Percentiles rank a stretch among this genome's conserved stretches.
phyloP scores from a whole-genome alignment of 208 protist genomes.

The Wallacemonas sp. region DNA sequence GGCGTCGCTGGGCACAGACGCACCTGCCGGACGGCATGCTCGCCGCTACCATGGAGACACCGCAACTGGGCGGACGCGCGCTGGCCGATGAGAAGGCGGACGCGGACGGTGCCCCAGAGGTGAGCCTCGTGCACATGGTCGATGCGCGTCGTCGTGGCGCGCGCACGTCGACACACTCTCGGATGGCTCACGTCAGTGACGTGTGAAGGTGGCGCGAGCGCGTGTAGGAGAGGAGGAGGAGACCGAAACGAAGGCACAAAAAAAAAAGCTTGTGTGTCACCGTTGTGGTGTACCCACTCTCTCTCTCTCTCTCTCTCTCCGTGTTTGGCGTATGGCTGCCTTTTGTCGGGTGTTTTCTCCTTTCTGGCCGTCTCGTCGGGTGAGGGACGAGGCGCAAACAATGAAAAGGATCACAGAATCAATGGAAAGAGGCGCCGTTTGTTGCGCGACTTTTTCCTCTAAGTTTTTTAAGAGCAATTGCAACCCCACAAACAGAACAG shows the following conservation, averaged over 20 bases:
- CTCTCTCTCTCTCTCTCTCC: too few relatives aligned
- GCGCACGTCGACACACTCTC: background rate
- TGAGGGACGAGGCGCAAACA: background rate
- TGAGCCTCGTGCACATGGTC: background rate
- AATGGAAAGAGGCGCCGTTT: too few relatives aligned
- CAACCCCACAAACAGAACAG: too few relatives aligned
- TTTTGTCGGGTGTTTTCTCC: too few relatives aligned
- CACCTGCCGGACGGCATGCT: slow-evolving; percentile 43
- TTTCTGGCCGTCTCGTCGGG: too few relatives aligned
- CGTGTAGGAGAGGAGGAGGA: background rate
- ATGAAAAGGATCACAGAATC: background rate
- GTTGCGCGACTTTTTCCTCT: too few relatives aligned
- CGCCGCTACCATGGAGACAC: background rate
- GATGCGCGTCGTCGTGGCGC: background rate
- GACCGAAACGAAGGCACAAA: slow-evolving; percentile 11
- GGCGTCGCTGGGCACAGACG: slow-evolving; percentile 33
- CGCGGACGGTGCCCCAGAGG: slow-evolving; percentile 17
- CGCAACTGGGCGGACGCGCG: slow-evolving; percentile 8
- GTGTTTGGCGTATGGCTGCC: too few relatives aligned
- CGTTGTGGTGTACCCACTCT: too few relatives aligned
- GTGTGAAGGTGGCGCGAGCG: too few relatives aligned
- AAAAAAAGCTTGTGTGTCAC: too few relatives aligned
- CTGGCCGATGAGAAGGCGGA: slow-evolving; percentile 29
- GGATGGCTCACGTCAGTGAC: background rate
- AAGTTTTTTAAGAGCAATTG: too few relatives aligned